Percentiles rank a stretch among this genome's conserved stretches.
Conservation (phyloP, 768 basidiomycete species). For the Gloeopeniophorella convolvens region DNA sequence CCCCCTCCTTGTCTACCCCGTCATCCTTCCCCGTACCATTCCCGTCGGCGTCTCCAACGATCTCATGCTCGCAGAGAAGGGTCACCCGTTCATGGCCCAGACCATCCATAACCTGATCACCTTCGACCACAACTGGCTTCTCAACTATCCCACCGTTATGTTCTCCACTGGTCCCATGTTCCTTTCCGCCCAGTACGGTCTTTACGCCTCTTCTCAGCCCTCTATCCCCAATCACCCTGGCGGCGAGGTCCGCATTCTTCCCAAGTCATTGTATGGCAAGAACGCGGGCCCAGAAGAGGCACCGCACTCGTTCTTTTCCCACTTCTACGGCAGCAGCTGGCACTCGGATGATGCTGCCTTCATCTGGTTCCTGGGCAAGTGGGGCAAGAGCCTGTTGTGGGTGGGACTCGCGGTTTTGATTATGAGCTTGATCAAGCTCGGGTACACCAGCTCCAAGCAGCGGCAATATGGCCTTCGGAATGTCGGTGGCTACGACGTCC, state of each 20-base stretch:
- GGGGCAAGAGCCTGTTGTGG: constrained; percentile 89
- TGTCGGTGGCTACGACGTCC: constrained; percentile 70
- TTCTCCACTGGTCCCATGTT: constrained; percentile 99
- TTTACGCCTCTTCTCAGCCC: constrained; percentile 69
- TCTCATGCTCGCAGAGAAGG: constrained; percentile 84
- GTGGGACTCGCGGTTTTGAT: constrained; percentile 68
- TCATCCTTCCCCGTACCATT: constrained; percentile 91
- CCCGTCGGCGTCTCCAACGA: constrained; percentile 98
- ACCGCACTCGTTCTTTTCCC: constrained; percentile 91
- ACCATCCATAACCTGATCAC: constrained; percentile 87
- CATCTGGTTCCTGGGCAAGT: constrained; percentile 83
- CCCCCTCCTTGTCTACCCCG: constrained; percentile 76
- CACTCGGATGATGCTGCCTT: constrained; percentile 98
- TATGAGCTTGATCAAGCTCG: constrained; percentile 54
- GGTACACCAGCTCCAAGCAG: constrained; percentile 47
- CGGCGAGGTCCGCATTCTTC: constrained; percentile 79
- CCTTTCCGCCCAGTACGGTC: constrained; percentile 86
- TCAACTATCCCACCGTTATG: constrained; percentile 99
- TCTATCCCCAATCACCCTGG: constrained; percentile 45
- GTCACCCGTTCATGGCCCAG: constrained; percentile 85
- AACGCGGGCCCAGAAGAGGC: constrained; percentile 80
- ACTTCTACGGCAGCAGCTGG: constrained; percentile 98
- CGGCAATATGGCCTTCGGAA: constrained; percentile 53
- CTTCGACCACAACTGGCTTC: constrained; percentile 90
- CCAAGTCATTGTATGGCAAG: constrained; percentile 97